Percentiles rank a stretch among this genome's conserved stretches.
These are phyloP conservation scores for Sugiyamaella xylanicola DNA, from an alignment of 1,139 yeast genomes.

Conservation along the genomic window DNA sequence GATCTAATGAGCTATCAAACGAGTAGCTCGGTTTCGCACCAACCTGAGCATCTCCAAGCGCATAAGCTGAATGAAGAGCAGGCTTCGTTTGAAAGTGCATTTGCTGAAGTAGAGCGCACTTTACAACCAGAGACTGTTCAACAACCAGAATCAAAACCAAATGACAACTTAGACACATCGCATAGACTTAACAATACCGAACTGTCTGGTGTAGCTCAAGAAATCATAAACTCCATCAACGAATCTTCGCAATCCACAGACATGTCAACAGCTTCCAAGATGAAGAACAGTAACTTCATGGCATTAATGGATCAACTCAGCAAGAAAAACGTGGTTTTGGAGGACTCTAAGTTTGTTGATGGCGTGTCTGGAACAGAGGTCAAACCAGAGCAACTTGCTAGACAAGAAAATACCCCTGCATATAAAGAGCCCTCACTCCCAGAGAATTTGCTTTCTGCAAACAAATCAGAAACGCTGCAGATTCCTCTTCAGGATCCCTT, in stretches of 20 bases:
- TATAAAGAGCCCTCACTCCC: slow-evolving; percentile 5
- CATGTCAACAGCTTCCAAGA: slow-evolving; percentile 36
- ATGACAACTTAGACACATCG: slow-evolving; percentile 16
- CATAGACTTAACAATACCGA: slow-evolving; percentile 26
- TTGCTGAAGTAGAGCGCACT: slow-evolving; percentile 33
- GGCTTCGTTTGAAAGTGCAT: slow-evolving; percentile 36
- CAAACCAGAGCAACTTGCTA: slow-evolving; percentile 15
- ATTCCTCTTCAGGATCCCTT: slow-evolving; percentile 37
- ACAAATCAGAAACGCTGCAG: slow-evolving; percentile 8
- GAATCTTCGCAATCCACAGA: slow-evolving; percentile 17
- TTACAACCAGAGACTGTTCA: slow-evolving; percentile 9
- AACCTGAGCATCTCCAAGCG: slow-evolving; percentile 34
- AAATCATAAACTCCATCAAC: slow-evolving; percentile 32
- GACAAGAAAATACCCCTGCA: slow-evolving; percentile 5
- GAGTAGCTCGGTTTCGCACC: slow-evolving; percentile 24
- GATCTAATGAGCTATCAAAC: slow-evolving; percentile 21
- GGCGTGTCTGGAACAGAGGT: slow-evolving; percentile 24
- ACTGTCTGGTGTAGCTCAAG: slow-evolving; percentile 39
- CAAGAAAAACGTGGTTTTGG: slow-evolving; percentile 38
- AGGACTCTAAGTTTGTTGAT: slow-evolving; percentile 41
- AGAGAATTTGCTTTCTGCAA: background rate
- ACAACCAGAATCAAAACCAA: background rate
- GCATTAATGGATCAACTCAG: slow-evolving; percentile 45
- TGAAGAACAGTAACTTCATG: slow-evolving; percentile 44
- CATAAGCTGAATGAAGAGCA: slow-evolving; percentile 31